Base-by-base conservation (phyloP, 2,329 filamentous ascomycete genomes). In the Clonostachys solani region DNA sequence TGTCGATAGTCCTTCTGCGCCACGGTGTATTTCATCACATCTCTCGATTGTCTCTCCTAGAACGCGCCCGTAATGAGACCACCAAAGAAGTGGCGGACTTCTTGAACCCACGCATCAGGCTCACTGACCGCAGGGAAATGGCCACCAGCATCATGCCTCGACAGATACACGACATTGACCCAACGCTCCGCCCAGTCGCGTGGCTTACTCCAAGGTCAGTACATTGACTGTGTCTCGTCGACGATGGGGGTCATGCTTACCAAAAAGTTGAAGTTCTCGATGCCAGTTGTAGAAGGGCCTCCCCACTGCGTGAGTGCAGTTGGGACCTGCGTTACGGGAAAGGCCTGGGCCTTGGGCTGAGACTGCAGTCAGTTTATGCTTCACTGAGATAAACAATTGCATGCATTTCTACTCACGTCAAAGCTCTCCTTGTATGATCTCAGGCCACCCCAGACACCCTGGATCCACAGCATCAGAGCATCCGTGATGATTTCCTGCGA, bases 361-460 rank as follows among this genome's bases (percentile, higher is more conserved):
- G 23, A 29, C 4, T 29, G 3, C 23, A 29, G 23, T 29, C 23
- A 29, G 23, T 29, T 10, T 29, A 10, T 29, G 23, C 23, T 29
- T 29, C 23, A 10, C 23, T 6, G 3, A 29, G 23, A 29, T 3
- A 29, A 10, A 10, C 4, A 4, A 29, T 29, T 10, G 9, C 23
- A 29, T 10, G 9, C 23, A 29, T 29, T 29, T 29, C 23, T 7
- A 18, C 36, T 38, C 10, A 38, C 36, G 15, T n/a, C 15, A n/a
- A 43, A 49, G 44, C 44, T 45, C 41, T 49, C 44, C 17, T 36
- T 47, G 48, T 49, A 49, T 13, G 38, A 44, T 23, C 48, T 33
- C 15, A 49, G 13, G 36, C 44, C 47, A 5, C 44, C 48, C 15
- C 36, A 49, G 2, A 43, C 40, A 8, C 48, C 48, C n/a, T 43